Base-by-base conservation (phyloP, 768 basidiomycete genomes). In the Hericium alpestre region DNA sequence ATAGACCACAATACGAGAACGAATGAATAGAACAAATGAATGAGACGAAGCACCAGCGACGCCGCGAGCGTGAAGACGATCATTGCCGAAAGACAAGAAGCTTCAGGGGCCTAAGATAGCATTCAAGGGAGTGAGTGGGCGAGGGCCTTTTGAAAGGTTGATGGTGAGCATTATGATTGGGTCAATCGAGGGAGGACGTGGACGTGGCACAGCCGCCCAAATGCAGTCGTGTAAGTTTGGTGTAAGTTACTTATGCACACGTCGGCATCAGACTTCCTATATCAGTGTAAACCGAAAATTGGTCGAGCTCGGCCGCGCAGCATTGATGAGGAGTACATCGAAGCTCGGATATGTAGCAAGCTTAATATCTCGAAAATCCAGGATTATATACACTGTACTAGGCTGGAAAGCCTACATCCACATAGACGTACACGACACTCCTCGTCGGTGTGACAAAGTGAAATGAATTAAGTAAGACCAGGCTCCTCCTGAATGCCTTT, bases 401-500 rank as follows among this genome's bases (percentile, higher is more conserved):
- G 18, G 10, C 18, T 25, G 12, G 20, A 51, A 18, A 51, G 25
- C 25, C 49, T 25, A 50, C 48, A 50, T 20, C 20, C 23, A 51
- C 22, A 16, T 25, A 18, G 15, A 13, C 49, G 11, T n/a, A 11
- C 20, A 46, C 16, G 6, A 46, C 43, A 18, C 8, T 46, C 43
- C 43, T n/a, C 43, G 20, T n/a, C 16, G 1, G 13, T 15, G 16
- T 37, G 13, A 38, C 8, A 37, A 27, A 51, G 23, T 5, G 38
- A 18, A 39, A 54, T 43, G 20, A 46, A 18, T 62, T 62, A 69
- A 41, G 61, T 65, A 37, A 66, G 60, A 38, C 52, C 61, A 1
- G 73, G 78, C 59, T 83, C 84, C 53, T 80, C 79, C 56, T 86
- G 77, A 51, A 93, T 81, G 20, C 76, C 74, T 67, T 80, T 82